phyloP scores from a whole-genome alignment of 2,329 filamentous ascomycete genomes.

The Penicillium sp. region DNA sequence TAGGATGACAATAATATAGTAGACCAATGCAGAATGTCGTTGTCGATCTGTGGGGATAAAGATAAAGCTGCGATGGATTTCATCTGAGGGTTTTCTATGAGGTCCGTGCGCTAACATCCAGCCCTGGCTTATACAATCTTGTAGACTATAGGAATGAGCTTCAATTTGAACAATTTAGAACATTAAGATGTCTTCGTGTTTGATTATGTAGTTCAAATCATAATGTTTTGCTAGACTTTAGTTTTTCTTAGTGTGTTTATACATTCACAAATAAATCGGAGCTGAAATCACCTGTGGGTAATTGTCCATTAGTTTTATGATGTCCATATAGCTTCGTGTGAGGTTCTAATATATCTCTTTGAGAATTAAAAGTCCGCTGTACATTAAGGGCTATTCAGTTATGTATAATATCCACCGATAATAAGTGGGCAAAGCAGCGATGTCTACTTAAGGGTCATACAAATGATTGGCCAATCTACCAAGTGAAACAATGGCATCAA shows the following conservation, averaged over 20 bases:
- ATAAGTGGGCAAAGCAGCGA: background rate
- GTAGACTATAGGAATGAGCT: background rate
- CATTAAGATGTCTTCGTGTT: background rate
- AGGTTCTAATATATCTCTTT: no score
- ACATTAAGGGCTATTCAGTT: background rate
- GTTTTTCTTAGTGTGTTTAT: background rate
- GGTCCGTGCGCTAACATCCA: conserved; percentile 4
- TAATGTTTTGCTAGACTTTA: no score
- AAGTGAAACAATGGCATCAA: background rate
- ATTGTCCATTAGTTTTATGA: background rate
- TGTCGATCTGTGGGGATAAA: conserved; percentile 13
- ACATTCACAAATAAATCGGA: background rate
- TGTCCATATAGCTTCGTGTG: background rate
- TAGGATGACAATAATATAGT: background rate
- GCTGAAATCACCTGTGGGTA: background rate
- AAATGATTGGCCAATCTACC: background rate
- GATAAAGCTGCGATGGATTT: conserved; percentile 5
- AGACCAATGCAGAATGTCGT: background rate
- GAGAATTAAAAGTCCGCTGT: background rate
- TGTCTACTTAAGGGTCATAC: background rate
- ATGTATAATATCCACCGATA: background rate
- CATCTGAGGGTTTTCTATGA: background rate
- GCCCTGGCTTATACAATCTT: background rate
- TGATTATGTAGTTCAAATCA: no score
- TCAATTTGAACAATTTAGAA: background rate